Conservation (phyloP, 176 grass and related monocot genomes). For the Alopecurus myosuroides region DNA sequence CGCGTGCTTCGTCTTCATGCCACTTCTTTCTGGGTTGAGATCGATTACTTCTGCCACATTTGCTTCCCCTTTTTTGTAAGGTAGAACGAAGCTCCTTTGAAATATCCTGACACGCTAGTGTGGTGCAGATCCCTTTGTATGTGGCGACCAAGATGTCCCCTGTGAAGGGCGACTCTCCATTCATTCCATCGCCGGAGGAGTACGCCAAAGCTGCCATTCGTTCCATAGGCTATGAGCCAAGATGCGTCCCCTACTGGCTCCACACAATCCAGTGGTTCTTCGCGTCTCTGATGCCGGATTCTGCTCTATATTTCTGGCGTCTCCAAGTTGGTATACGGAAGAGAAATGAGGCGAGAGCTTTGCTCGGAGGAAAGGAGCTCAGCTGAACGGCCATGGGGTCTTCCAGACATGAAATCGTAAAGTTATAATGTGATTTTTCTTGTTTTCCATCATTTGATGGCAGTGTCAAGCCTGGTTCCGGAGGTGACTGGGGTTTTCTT, state of each 20-base stretch:
- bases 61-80: background rate
- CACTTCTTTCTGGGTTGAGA: background rate
- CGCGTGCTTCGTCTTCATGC: background rate
- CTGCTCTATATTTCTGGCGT: slow-evolving; percentile 39
- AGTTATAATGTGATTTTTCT: background rate
- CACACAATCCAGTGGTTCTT: slow-evolving; percentile 53
- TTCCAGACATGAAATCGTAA: background rate
- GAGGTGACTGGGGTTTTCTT: background rate
- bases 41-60: background rate
- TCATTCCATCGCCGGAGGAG: slow-evolving; percentile 44
- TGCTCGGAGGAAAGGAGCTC: background rate
- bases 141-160: slow-evolving; percentile 58
- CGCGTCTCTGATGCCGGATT: slow-evolving; percentile 29
- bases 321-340: slow-evolving; percentile 37
- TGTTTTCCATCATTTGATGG: background rate
- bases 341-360: slow-evolving; percentile 28
- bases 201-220: slow-evolving; percentile 30
- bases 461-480: background rate
- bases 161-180: slow-evolving; percentile 23
- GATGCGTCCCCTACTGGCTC: slow-evolving; percentile 54
- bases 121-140: slow-evolving; percentile 48
- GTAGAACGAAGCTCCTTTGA: background rate
- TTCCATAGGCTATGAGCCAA: slow-evolving; percentile 40
- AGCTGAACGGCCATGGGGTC: background rate
- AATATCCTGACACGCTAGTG: background rate